These are phyloP conservation scores for Zancudomyces culisetae DNA, from an alignment of 371 early-diverging fungal species.

Conservation along the genomic window DNA sequence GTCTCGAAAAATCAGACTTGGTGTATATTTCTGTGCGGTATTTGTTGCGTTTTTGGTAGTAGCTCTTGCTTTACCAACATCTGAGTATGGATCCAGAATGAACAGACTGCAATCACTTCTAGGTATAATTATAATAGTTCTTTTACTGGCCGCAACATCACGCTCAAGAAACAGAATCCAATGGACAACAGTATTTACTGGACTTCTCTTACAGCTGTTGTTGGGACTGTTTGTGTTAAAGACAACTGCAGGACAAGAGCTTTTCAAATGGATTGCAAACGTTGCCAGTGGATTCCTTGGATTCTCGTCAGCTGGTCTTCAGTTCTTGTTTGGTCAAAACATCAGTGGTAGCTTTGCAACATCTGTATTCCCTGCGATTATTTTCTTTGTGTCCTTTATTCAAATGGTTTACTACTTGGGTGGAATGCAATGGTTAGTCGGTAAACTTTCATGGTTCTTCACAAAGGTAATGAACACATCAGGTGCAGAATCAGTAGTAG, in stretches of 20 bases:
- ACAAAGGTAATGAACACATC: constrained; percentile 53
- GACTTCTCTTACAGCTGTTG: constrained; percentile 54
- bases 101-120: constrained; percentile 54
- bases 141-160: constrained; percentile 32
- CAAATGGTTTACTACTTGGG: constrained; percentile 70
- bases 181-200: constrained; percentile 58
- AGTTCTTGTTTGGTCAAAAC: constrained; percentile 42
- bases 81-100: constrained; percentile 31
- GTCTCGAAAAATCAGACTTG: constrained; percentile 9
- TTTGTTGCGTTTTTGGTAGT: constrained; percentile 34
- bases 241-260: constrained; percentile 46
- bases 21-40: constrained; percentile 22
- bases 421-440: constrained; percentile 63
- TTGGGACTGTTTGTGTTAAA: constrained; percentile 65
- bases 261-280: constrained; percentile 53
- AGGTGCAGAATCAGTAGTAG: constrained; percentile 74
- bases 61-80: constrained; percentile 27
- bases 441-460: constrained; percentile 44
- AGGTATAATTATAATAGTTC: constrained; percentile 46
- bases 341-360: constrained; percentile 35
- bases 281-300: constrained; percentile 43
- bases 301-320: constrained; percentile 41
- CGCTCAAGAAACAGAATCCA: constrained; percentile 38
- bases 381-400: constrained; percentile 74
- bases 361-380: constrained; percentile 58